Percentiles rank a stretch among this genome's conserved stretches.
phyloP scores from a whole-genome alignment of 2,329 filamentous ascomycete species.

The Fusarium sp. region DNA sequence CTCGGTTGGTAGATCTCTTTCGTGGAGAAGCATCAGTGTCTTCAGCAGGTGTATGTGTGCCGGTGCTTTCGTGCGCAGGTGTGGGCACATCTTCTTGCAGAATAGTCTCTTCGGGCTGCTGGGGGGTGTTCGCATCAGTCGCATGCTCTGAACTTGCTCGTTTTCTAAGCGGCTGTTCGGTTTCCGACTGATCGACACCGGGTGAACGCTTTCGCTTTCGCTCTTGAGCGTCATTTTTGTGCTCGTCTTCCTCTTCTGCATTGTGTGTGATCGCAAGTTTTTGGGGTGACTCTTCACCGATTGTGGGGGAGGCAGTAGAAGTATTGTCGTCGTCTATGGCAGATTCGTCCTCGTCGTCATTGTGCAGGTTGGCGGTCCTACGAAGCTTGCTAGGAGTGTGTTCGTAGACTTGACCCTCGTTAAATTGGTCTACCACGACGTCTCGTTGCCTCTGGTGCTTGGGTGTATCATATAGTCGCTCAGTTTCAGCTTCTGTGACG shows the following conservation, averaged over 20 bases:
- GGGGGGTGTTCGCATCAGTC: constrained; percentile 50
- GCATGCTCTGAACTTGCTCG: constrained; percentile 62
- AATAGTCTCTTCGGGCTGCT: constrained; percentile 46
- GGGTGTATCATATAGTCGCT: constrained; percentile 91
- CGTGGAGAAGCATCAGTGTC: constrained; percentile 55
- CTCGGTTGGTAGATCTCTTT: constrained; percentile 46
- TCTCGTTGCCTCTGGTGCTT: constrained; percentile 72
- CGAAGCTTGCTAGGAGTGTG: constrained; percentile 83
- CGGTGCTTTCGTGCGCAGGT: constrained; percentile 51
- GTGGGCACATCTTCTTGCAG: constrained; percentile 53
- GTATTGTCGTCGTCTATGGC: constrained; percentile 55
- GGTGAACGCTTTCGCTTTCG: constrained; percentile 65
- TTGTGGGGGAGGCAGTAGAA: constrained; percentile 55
- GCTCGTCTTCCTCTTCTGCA: constrained; percentile 47
- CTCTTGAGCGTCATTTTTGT: constrained; percentile 52
- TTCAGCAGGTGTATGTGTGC: constrained; percentile 59
- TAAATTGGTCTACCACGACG: constrained; percentile 68
- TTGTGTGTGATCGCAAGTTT: constrained; percentile 49
- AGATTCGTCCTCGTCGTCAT: constrained; percentile 55
- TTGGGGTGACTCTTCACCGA: constrained; percentile 52
- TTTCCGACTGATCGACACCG: constrained; percentile 57
- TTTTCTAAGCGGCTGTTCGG: constrained; percentile 64
- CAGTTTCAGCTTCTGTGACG: constrained; percentile 90
- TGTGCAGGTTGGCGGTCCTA: constrained; percentile 56
- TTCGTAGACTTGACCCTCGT: constrained; percentile 67